Base-by-base conservation (phyloP, 495 filamentous ascomycete species). In the Daldinia bambusicola region DNA sequence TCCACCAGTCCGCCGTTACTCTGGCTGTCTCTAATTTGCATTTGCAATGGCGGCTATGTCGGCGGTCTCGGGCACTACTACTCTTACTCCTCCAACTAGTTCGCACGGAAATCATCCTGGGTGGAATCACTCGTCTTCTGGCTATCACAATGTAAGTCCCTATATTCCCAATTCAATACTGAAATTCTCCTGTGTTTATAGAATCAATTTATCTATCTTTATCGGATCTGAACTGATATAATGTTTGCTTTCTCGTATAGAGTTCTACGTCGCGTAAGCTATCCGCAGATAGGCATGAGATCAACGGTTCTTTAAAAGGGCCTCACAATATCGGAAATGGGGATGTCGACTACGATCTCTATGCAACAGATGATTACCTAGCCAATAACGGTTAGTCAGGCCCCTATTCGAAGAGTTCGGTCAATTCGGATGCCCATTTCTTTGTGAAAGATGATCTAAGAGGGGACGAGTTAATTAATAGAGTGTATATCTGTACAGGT, bases 31-130 rank as follows among this genome's bases (percentile, higher is more conserved):
- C 74, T 74, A 70, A 72, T 41, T 53, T 32, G 50, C 13, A 20
- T 53, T 63, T 37, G 63, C 66, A 37, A 87, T 87, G 85, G 83
- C 85, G 68, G 77, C 84, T 70, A 82, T 86, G 75, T 85, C 84
- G 58, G 76, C 80, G 48, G 76, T 77, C 64, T 83, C 84, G 67
- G 81, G 79, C 65, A 77, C 80, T 62, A 73, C 83, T 32, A 80
- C 85, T 36, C 70, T 88, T 59, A 84, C 83, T 58, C 83, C 84
- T 55, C 82, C 85, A 32, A 80, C 79, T 65, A 86, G 82, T 71
- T 83, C 82, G 18, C 84, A 88, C 65, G 84, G 81, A 53, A 80
- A 79, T 36, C 78, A 76, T 55, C 80, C 79, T 55, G 72, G 82
- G 61, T 89, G 88, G 88, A 83, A 84, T 64, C 82, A 84, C 67